Base-by-base conservation (phyloP, 148 eudicot species). In the Vaccinium macrocarpon region DNA sequence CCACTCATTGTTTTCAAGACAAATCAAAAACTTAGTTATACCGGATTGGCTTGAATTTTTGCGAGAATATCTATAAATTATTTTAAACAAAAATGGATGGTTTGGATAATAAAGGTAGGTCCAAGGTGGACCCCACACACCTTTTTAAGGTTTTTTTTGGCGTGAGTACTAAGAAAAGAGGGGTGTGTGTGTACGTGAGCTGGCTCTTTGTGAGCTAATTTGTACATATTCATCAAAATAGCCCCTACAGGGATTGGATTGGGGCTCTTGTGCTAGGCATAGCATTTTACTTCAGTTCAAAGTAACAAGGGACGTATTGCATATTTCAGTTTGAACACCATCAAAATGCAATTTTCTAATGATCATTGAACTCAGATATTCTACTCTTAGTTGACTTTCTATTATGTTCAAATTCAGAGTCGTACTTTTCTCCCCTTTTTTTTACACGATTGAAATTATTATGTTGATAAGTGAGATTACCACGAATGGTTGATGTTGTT, bases 231-330 rank as follows among this genome's bases (percentile, higher is more conserved):
- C 76, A 38, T 11, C 73, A 27, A 0, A 1, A 14, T 3, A 46
- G 23, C 5, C 29, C 53, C 78, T 35, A 72, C 8, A 35, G 12
- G 21, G 48, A 72, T 15, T 38, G 76, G n/a, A 72, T n/a, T 72
- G 21, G n/a, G 49, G 50, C 76, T 72, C 50, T 72, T 35, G 76
- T 72, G 50, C 48, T 72, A 35, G n/a, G 50, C 76, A 72, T 72
- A 35, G 50, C 76, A 72, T 72, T 72, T 72, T n/a, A 16, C 76
- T 72, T 15, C 11, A 18, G 23, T 72, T 35, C 8, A 72, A 38
- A 72, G 1, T 0, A 38, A 38, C 76, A 15, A 4, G n/a, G 8
- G 76, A 35, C 76, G 16, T 7, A 1, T n/a, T 72, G 7, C 76
- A 2, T 12, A 72, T 35, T n/a, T 72, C 50, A 7, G 49, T 72